Percentiles rank a stretch among this genome's conserved stretches.
Evolutionary conservation across 2,329 filamentous ascomycete species (phyloP).

Genomic region (Ophiosphaerella korrae): DNA sequence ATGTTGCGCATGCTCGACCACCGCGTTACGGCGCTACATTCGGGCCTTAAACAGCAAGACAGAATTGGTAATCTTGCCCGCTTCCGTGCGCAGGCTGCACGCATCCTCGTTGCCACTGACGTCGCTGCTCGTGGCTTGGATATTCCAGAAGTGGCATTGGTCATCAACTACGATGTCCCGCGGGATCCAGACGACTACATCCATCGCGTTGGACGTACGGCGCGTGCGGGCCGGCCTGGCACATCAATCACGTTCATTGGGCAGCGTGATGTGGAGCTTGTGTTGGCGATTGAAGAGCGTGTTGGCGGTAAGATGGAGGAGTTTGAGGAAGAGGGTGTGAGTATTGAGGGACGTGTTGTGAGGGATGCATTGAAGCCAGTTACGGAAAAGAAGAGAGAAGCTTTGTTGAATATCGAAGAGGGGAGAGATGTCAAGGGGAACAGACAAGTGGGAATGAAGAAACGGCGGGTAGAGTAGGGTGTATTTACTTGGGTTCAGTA

Average conservation of each 20-base stretch:
- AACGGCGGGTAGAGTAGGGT: slow-evolving; percentile 18
- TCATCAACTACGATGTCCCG: slow-evolving; percentile 94
- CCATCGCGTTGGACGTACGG: slow-evolving; percentile 92
- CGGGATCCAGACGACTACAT: slow-evolving; percentile 98
- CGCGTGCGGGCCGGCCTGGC: slow-evolving; percentile 83
- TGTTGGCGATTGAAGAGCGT: slow-evolving; percentile 86
- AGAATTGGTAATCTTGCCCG: slow-evolving; percentile 85
- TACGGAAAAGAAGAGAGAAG: slow-evolving; percentile 94
- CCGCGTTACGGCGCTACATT: slow-evolving; percentile 90
- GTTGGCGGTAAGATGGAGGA: slow-evolving; percentile 80
- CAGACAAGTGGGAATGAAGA: slow-evolving; percentile 55
- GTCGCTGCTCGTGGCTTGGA: slow-evolving; percentile 93
- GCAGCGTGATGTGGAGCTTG: slow-evolving; percentile 86
- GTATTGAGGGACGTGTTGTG: slow-evolving; percentile 86
- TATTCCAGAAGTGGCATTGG: slow-evolving; percentile 87
- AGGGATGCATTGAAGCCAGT: slow-evolving; percentile 86
- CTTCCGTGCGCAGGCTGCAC: slow-evolving; percentile 86
- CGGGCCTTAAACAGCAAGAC: slow-evolving; percentile 80
- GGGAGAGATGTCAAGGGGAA: slow-evolving; percentile 91
- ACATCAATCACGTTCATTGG: slow-evolving; percentile 87
- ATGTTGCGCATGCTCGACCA: slow-evolving; percentile 84
- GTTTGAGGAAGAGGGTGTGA: slow-evolving; percentile 90
- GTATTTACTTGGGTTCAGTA: too few species aligned
- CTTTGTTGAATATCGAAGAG: slow-evolving; percentile 88
- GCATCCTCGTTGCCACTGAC: slow-evolving; percentile 92